phyloP scores from a whole-genome alignment of 768 basidiomycete species.

The Calvatia gigantea region DNA sequence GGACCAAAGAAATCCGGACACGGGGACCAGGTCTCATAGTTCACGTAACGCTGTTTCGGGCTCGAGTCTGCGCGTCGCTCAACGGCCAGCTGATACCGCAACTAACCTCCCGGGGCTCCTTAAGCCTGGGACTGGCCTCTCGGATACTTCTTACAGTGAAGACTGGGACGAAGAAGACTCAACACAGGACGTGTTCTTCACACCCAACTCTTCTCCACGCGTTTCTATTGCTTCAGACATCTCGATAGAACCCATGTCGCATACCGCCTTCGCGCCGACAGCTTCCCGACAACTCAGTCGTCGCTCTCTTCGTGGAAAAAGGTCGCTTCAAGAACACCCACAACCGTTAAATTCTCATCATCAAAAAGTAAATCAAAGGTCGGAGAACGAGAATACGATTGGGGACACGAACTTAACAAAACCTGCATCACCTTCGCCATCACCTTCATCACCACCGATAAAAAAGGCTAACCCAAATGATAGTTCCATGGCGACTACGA shows the following conservation, averaged over 20 bases:
- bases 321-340: slow-evolving; percentile 4
- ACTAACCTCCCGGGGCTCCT: slow-evolving; percentile 14
- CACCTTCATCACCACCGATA: not conserved
- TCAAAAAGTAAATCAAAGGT: not conserved
- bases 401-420: slow-evolving; percentile 6
- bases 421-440: slow-evolving; percentile 4
- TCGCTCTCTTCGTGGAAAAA: slow-evolving; percentile 16
- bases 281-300: slow-evolving; percentile 25
- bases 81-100: slow-evolving; percentile 1
- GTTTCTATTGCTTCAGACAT: slow-evolving; percentile 39
- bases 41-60: slow-evolving; percentile 10
- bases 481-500: not conserved
- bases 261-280: slow-evolving; percentile 15
- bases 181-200: slow-evolving; percentile 54
- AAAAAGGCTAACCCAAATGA: slow-evolving; percentile 1
- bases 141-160: not conserved
- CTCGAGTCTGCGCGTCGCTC: not conserved
- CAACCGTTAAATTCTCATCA: too few relatives aligned
- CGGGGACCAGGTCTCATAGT: not conserved
- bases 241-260: slow-evolving; percentile 22
- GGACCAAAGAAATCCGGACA: not conserved
- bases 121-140: slow-evolving; percentile 17
- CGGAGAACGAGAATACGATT: slow-evolving; percentile 4
- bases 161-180: slow-evolving; percentile 8
- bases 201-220: slow-evolving; percentile 53